These are phyloP conservation scores for Entomortierella chlamydospora DNA, from an alignment of 192 early-diverging fungal genomes.

Conservation along the genomic window DNA sequence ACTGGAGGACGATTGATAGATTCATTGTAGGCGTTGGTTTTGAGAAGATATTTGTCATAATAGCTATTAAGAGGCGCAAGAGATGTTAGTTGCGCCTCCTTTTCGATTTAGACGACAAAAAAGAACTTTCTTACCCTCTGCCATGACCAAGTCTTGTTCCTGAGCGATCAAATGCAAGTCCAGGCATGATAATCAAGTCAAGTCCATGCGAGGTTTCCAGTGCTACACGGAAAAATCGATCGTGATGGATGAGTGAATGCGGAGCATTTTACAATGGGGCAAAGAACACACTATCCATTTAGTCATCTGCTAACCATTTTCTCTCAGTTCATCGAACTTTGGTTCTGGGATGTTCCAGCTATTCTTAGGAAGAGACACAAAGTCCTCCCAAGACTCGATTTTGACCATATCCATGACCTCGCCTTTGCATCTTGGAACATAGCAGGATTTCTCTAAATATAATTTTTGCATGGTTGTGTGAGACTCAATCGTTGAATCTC, in stretches of 20 bases:
- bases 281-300: background rate
- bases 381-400: conserved; percentile 69
- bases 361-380: conserved; percentile 67
- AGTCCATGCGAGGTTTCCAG: conserved; percentile 60
- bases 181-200: conserved; percentile 73
- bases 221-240: conserved; percentile 38
- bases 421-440: conserved; percentile 64
- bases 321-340: conserved; percentile 54
- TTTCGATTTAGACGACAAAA: too few relatives aligned
- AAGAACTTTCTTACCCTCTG: conserved; percentile 57
- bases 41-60: conserved; percentile 67
- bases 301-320: conserved; percentile 53
- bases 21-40: conserved; percentile 37
- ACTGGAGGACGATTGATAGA: conserved; percentile 34
- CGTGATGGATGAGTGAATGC: background rate
- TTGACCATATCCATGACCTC: conserved; percentile 77
- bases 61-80: conserved; percentile 51
- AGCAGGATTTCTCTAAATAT: conserved; percentile 60
- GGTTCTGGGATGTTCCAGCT: conserved; percentile 80
- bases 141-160: conserved; percentile 73
- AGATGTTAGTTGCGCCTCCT: background rate
- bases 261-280: background rate
- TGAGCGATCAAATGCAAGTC: conserved; percentile 68
- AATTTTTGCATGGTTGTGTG: background rate
- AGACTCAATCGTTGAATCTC: too few relatives aligned